These are phyloP conservation scores for Kodamaea arcana DNA, from an alignment of 1,139 yeast species.

Conservation along the genomic window DNA sequence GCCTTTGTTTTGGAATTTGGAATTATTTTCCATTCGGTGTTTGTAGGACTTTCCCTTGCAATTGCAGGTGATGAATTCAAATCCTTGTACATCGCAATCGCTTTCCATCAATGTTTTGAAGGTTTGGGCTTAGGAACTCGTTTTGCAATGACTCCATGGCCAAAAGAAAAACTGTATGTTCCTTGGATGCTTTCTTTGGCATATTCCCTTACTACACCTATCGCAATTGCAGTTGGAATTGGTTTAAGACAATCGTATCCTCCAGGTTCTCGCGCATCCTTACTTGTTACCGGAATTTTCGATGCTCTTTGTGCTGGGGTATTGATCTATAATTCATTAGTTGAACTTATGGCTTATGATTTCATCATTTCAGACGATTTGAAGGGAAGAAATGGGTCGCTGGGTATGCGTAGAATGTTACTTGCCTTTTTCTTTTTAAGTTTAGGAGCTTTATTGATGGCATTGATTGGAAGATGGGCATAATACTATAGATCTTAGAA, in stretches of 20 bases:
- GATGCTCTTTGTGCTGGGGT: constrained; percentile 39
- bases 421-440: constrained; percentile 21
- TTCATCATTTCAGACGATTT: constrained; percentile 22
- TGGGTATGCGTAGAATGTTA: constrained; percentile 16
- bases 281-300: constrained; percentile 34
- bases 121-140: constrained; percentile 41
- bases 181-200: constrained; percentile 35
- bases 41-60: constrained; percentile 38
- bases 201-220: constrained; percentile 33
- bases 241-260: constrained; percentile 33
- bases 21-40: constrained; percentile 37
- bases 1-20: constrained; percentile 36
- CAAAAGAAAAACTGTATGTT: constrained; percentile 20
- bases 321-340: constrained; percentile 34
- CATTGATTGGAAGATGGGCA: constrained; percentile 23
- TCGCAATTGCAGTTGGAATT: constrained; percentile 35
- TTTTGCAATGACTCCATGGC: constrained; percentile 38
- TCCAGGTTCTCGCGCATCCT: constrained; percentile 29
- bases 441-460: constrained; percentile 20
- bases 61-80: constrained; percentile 36
- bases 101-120: constrained; percentile 41
- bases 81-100: constrained; percentile 33
- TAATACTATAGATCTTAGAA: too few species aligned
- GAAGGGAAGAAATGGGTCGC: constrained; percentile 12
- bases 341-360: constrained; percentile 41